Conservation (phyloP, 495 filamentous ascomycete species). For the Aspergillus sclerotiicarbonarius region DNA sequence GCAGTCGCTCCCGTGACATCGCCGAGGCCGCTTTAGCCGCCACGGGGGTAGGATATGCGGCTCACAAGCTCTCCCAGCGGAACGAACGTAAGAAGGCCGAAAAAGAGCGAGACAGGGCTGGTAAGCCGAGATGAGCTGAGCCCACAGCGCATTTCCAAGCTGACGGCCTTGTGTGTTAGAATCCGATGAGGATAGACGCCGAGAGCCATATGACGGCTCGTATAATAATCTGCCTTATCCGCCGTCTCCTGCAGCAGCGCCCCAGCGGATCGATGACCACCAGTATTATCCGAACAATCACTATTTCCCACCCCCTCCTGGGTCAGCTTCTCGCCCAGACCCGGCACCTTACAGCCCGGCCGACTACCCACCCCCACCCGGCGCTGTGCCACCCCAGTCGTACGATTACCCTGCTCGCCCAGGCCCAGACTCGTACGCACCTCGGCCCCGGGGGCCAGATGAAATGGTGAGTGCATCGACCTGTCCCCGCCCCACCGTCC, state of each 20-base stretch:
- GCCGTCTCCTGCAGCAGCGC: conserved; percentile 27
- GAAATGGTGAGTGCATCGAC: conserved; percentile 56
- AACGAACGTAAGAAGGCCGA: conserved; percentile 58
- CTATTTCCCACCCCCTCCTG: conserved; percentile 46
- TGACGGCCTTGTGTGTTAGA: conserved; percentile 11
- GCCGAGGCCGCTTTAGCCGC: conserved; percentile 68
- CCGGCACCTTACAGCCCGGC: conserved; percentile 36
- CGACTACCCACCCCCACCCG: conserved; percentile 48
- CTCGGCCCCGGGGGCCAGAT: conserved; percentile 46
- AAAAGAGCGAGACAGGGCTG: conserved; percentile 23
- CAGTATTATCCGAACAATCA: conserved; percentile 42
- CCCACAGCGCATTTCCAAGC: not conserved
- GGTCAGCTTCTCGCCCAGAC: conserved; percentile 31
- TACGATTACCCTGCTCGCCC: conserved; percentile 43
- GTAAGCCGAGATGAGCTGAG: conserved; percentile 17
- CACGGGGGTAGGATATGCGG: conserved; percentile 73
- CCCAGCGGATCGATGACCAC: conserved; percentile 23
- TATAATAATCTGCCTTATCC: conserved; percentile 46
- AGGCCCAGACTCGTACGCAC: conserved; percentile 40
- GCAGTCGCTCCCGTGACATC: conserved; percentile 63
- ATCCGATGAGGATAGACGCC: conserved; percentile 35
- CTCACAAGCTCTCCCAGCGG: conserved; percentile 63
- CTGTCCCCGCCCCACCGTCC: conserved; percentile 37
- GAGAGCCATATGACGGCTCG: conserved; percentile 40
- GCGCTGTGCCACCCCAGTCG: conserved; percentile 41